A percentile compares a stretch with the other conserved stretches of the same genome.
phyloP scores from a whole-genome alignment of 2,329 filamentous ascomycete genomes.

The Paecilomyces fulvus region DNA sequence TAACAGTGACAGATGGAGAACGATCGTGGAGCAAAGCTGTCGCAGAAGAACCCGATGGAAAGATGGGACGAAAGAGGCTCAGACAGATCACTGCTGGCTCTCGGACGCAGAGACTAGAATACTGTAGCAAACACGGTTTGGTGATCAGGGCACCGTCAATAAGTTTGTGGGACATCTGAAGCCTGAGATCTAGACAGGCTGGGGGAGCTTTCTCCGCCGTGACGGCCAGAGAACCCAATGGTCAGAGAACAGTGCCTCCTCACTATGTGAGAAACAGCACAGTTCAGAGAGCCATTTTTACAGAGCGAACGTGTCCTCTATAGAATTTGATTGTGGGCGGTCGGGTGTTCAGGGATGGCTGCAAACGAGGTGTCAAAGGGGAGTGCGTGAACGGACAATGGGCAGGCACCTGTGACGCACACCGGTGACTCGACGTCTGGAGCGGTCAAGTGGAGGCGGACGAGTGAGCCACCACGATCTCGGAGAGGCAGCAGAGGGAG shows the following conservation, averaged over 20 bases:
- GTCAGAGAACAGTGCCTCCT: constrained; percentile 18
- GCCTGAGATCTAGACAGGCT: constrained; percentile 20
- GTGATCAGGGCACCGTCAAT: constrained; percentile 15
- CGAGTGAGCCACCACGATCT: background rate
- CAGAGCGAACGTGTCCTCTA: background rate
- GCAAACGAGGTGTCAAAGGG: constrained; percentile 7
- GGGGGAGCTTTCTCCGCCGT: constrained; percentile 33
- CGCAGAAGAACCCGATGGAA: constrained; percentile 3
- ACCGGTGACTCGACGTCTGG: constrained; percentile 32
- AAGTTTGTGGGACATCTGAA: constrained; percentile 15
- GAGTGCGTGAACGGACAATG: constrained; percentile 6
- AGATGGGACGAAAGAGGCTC: constrained; percentile 7
- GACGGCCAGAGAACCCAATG: constrained; percentile 17
- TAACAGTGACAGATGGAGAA: constrained; percentile 19
- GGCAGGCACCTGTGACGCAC: constrained; percentile 32
- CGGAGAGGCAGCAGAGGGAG: background rate
- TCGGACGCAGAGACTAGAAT: constrained; percentile 3
- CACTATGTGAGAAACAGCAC: constrained; percentile 18
- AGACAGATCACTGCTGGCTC: constrained; percentile 9
- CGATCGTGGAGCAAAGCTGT: constrained; percentile 2
- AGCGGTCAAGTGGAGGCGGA: constrained; percentile 15
- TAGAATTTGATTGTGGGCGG: constrained; percentile 6
- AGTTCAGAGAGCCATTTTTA: constrained; percentile 10
- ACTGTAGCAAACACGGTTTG: constrained; percentile 14
- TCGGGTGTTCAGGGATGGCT: constrained; percentile 6